Conservation (phyloP, 371 early-diverging fungal species). For the Choanephora cucurbitarum region DNA sequence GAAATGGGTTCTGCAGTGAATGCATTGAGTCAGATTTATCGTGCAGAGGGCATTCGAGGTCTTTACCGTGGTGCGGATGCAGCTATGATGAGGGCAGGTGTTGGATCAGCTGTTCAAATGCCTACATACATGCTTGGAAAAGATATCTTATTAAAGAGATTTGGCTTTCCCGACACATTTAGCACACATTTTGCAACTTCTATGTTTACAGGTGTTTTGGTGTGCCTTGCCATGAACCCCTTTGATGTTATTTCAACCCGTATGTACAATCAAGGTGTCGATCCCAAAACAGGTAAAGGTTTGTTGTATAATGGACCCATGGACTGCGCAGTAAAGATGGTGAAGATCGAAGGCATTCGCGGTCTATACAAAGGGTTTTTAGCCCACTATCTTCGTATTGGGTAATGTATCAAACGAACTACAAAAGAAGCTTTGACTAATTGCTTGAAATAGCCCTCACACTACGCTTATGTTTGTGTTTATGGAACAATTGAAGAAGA, state of each 20-base stretch:
- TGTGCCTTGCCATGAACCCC: slow-evolving; percentile 94
- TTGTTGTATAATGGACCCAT: slow-evolving; percentile 76
- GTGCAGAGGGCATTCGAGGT: slow-evolving; percentile 71
- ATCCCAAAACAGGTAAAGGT: slow-evolving; percentile 63
- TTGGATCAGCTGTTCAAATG: slow-evolving; percentile 92
- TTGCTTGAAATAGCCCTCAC: slow-evolving; percentile 71
- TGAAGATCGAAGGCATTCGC: slow-evolving; percentile 78
- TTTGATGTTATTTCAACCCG: slow-evolving; percentile 95
- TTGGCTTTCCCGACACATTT: slow-evolving; percentile 66
- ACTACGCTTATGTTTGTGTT: slow-evolving; percentile 94
- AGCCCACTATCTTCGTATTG: slow-evolving; percentile 93
- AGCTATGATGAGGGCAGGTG: slow-evolving; percentile 89
- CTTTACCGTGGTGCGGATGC: slow-evolving; percentile 89
- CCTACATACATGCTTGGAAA: slow-evolving; percentile 88
- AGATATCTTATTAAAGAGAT: slow-evolving; percentile 59
- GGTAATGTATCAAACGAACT: slow-evolving; percentile 54
- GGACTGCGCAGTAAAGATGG: slow-evolving; percentile 87
- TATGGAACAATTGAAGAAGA: slow-evolving; percentile 73
- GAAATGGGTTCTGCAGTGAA: slow-evolving; percentile 69
- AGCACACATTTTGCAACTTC: slow-evolving; percentile 76
- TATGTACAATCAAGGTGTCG: slow-evolving; percentile 91
- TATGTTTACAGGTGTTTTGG: slow-evolving; percentile 83
- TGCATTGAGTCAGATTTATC: slow-evolving; percentile 71
- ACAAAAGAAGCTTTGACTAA: neutral
- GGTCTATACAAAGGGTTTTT: slow-evolving; percentile 93